phyloP scores from a whole-genome alignment of 2,329 filamentous ascomycete species.

The Tolypocladium pustulatum region DNA sequence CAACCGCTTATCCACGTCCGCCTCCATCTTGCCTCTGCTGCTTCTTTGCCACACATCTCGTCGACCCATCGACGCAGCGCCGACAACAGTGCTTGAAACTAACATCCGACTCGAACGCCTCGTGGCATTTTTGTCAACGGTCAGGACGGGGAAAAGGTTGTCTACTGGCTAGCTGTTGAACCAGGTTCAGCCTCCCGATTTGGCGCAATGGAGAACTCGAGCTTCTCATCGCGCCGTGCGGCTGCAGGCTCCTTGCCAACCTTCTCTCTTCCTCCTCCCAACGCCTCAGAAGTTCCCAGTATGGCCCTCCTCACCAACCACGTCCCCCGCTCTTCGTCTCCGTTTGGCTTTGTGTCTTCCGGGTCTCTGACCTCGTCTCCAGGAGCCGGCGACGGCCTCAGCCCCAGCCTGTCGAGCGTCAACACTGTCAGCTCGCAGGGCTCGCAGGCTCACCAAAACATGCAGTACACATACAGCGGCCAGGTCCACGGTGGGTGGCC shows the following conservation, averaged over 20 bases:
- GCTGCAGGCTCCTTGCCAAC: constrained; percentile 21
- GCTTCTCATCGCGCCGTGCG: constrained; percentile 22
- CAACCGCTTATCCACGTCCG: neutral
- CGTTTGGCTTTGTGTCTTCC: constrained; percentile 14
- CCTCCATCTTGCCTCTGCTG: neutral
- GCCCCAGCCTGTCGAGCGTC: constrained; percentile 49
- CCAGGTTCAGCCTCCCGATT: neutral
- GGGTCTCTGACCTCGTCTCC: constrained; percentile 24
- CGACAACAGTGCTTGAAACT: neutral
- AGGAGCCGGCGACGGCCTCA: constrained; percentile 51
- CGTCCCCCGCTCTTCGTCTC: constrained; percentile 14
- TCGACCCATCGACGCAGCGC: neutral
- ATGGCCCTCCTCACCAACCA: constrained; percentile 13
- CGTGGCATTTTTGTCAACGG: neutral
- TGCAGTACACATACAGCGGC: constrained; percentile 36
- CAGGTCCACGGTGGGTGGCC: constrained; percentile 50
- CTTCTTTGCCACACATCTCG: neutral
- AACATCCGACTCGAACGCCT: neutral
- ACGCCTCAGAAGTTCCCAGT: constrained; percentile 23
- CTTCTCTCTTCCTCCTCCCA: constrained; percentile 24
- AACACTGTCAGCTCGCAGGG: constrained; percentile 48
- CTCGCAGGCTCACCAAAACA: constrained; percentile 40
- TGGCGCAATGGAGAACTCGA: constrained; percentile 17
- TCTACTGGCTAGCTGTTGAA: neutral
- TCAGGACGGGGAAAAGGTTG: neutral